These are phyloP conservation scores for Ophiosphaerella narmari DNA, from an alignment of 2,329 filamentous ascomycete species.

Conservation along the genomic window DNA sequence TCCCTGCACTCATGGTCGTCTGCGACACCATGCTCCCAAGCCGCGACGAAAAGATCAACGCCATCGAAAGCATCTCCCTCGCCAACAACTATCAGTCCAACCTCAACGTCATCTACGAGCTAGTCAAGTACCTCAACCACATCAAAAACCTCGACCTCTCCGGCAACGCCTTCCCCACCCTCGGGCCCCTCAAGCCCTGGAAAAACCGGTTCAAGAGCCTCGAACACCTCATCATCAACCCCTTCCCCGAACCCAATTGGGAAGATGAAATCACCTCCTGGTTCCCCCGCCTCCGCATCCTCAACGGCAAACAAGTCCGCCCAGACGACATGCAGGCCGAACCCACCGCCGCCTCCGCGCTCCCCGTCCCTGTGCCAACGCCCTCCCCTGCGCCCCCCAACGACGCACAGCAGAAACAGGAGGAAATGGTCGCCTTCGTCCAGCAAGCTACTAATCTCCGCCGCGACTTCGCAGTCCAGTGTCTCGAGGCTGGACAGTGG, in stretches of 20 bases:
- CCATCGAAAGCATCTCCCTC: slow-evolving; percentile 80
- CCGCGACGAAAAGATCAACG: slow-evolving; percentile 69
- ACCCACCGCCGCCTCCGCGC: slow-evolving; percentile 38
- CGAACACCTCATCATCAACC: slow-evolving; percentile 75
- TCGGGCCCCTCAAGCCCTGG: slow-evolving; percentile 74
- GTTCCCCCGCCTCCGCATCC: slow-evolving; percentile 78
- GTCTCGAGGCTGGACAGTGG: slow-evolving; percentile 79
- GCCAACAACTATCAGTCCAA: slow-evolving; percentile 78
- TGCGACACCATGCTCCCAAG: slow-evolving; percentile 72
- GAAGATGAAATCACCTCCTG: slow-evolving; percentile 73
- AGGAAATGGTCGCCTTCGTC: slow-evolving; percentile 72
- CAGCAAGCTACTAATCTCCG: slow-evolving; percentile 81
- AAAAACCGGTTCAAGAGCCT: slow-evolving; percentile 77
- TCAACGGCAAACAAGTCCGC: slow-evolving; percentile 77
- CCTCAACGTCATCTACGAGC: slow-evolving; percentile 71
- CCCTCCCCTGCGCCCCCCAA: background rate
- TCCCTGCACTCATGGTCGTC: slow-evolving; percentile 87
- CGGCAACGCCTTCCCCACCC: slow-evolving; percentile 76
- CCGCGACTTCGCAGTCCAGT: slow-evolving; percentile 76
- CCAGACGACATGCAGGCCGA: slow-evolving; percentile 62
- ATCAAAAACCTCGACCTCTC: slow-evolving; percentile 82
- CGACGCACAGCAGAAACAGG: slow-evolving; percentile 54
- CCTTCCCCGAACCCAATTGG: slow-evolving; percentile 55
- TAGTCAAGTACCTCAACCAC: slow-evolving; percentile 81
- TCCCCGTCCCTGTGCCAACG: background rate